A percentile compares a stretch with the other conserved stretches of the same genome.
These are phyloP conservation scores for Macadamia tetraphylla DNA, from an alignment of 164 flowering plant species.

Conservation along the genomic window DNA sequence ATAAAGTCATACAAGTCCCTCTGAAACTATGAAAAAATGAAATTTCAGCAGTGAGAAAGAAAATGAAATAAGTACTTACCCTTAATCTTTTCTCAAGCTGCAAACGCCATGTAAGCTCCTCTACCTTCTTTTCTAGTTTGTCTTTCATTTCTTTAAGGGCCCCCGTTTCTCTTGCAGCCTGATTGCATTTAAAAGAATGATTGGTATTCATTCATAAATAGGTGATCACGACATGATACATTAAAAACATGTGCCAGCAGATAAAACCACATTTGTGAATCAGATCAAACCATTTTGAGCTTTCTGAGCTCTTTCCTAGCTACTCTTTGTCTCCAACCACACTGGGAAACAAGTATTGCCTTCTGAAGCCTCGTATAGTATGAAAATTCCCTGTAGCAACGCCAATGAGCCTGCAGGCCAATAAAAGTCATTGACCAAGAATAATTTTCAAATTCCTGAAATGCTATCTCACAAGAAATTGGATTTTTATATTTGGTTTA, in stretches of 20 bases:
- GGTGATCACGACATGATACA: not conserved
- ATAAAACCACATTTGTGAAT: constrained; percentile 6
- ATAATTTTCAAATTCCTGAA: not conserved
- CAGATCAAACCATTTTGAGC: constrained; percentile 76
- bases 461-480: not conserved
- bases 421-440: constrained; percentile 5
- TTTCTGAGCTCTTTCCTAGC: constrained; percentile 84
- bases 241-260: not conserved
- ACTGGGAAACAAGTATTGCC: constrained; percentile 71
- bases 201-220: constrained; percentile 2
- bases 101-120: constrained; percentile 97
- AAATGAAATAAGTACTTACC: constrained; percentile 32
- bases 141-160: constrained; percentile 98
- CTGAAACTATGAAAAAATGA: constrained; percentile 2
- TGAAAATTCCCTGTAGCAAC: constrained; percentile 59
- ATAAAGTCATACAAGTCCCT: not conserved
- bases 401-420: constrained; percentile 63
- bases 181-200: constrained; percentile 8
- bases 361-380: constrained; percentile 76
- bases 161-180: constrained; percentile 99
- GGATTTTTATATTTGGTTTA: constrained; percentile 2
- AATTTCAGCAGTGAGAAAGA: not conserved
- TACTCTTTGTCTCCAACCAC: constrained; percentile 90
- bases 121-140: constrained; percentile 96
- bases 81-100: constrained; percentile 86